Evolutionary conservation across 2,329 filamentous ascomycete species (phyloP).

Genomic region (Tolypocladium guangdongense): DNA sequence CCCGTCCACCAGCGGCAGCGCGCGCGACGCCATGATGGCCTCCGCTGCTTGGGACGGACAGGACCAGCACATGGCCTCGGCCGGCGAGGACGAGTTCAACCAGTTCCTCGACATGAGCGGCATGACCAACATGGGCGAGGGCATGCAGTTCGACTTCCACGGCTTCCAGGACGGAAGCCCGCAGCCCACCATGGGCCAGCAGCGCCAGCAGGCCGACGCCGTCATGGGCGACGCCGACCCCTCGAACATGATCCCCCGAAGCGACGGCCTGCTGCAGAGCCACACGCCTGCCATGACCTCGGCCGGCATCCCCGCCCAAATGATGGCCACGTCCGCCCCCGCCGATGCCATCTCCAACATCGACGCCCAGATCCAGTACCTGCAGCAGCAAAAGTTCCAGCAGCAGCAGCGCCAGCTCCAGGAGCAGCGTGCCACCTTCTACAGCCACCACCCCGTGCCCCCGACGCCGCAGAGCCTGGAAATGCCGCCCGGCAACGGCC

Average conservation of each 20-base stretch:
- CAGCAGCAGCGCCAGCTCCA: conserved; percentile 48
- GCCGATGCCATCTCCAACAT: conserved; percentile 46
- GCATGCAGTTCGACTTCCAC: conserved; percentile 49
- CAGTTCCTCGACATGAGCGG: conserved; percentile 52
- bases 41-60: conserved; percentile 44
- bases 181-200: conserved; percentile 17
- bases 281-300: conserved; percentile 39
- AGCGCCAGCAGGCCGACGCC: conserved; percentile 20
- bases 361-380: conserved; percentile 55
- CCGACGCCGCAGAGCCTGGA: conserved; percentile 75
- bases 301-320: conserved; percentile 32
- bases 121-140: conserved; percentile 41
- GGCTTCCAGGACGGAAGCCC: conserved; percentile 35
- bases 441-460: conserved; percentile 50
- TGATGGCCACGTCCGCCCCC: conserved; percentile 28
- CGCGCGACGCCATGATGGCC: conserved; percentile 8
- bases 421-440: conserved; percentile 46
- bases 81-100: conserved; percentile 50
- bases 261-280: conserved; percentile 27
- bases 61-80: conserved; percentile 40
- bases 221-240: conserved; percentile 23
- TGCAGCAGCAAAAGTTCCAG: conserved; percentile 52
- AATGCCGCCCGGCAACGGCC: conserved; percentile 49
- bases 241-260: conserved; percentile 17
- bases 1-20: neutral